These are phyloP conservation scores for Aspergillus coremiiformis DNA, from an alignment of 495 filamentous ascomycete genomes.

Conservation along the genomic window DNA sequence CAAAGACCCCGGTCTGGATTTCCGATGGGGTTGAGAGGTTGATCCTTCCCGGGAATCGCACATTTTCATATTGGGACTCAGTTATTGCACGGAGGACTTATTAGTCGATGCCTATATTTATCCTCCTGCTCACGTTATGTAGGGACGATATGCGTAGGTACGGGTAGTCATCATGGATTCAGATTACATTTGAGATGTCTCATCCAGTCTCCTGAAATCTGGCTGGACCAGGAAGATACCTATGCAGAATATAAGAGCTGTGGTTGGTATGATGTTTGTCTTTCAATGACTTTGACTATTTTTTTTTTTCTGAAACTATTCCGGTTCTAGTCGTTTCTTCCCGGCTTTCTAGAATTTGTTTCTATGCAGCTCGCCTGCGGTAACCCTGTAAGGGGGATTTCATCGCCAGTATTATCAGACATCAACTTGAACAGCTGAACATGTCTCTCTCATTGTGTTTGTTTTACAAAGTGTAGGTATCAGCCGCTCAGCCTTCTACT, in stretches of 20 bases:
- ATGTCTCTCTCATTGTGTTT: no score
- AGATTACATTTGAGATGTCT: background rate
- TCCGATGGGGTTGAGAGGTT: background rate
- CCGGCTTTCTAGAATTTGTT: background rate
- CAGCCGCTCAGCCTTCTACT: no score
- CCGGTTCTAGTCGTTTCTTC: background rate
- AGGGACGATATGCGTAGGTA: background rate
- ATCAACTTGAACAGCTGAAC: background rate
- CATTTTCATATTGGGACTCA: no score
- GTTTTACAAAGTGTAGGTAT: no score
- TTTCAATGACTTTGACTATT: background rate
- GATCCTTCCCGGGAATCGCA: background rate
- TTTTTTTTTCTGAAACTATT: background rate
- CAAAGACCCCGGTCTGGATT: background rate
- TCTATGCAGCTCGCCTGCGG: background rate
- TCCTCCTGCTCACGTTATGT: background rate
- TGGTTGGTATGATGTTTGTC: background rate
- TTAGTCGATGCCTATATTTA: background rate
- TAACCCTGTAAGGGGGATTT: conserved; percentile 2
- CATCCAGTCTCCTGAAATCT: background rate
- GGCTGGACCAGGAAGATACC: background rate
- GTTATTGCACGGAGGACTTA: no score
- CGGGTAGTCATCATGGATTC: no score
- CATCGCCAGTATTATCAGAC: background rate
- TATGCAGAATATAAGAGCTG: background rate